Conservation (phyloP, 2,329 filamentous ascomycete genomes). For the Calonectria hongkongensis region DNA sequence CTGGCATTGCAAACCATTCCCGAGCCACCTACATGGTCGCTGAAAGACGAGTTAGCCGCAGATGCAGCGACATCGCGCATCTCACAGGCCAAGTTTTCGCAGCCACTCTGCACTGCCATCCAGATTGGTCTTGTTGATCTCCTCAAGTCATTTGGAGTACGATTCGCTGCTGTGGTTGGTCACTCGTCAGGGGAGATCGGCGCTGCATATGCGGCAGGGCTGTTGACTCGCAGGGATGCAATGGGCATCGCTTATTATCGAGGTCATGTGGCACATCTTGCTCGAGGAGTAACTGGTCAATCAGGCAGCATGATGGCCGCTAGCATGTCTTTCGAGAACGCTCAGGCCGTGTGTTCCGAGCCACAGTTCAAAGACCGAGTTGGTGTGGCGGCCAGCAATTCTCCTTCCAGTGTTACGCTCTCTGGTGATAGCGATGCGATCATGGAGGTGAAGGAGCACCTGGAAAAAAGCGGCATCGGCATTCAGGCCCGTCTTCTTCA, state of each 20-base stretch:
- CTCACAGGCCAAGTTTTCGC: background rate
- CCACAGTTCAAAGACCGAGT: background rate
- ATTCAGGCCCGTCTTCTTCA: background rate
- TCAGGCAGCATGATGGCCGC: background rate
- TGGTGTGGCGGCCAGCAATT: background rate
- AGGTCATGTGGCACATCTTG: slow-evolving; percentile 5
- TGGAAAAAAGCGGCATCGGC: background rate
- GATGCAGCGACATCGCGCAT: background rate
- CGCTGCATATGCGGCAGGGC: background rate
- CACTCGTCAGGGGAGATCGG: slow-evolving; percentile 7
- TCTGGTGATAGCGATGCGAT: background rate
- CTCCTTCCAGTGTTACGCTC: background rate
- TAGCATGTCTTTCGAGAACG: background rate
- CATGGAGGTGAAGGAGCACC: background rate
- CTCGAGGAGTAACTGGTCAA: background rate
- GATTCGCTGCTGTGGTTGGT: background rate
- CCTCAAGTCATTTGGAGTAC: background rate
- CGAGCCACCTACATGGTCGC: background rate
- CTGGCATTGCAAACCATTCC: background rate
- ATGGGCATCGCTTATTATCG: background rate
- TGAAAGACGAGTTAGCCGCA: background rate
- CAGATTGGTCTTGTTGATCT: background rate
- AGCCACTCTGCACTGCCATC: background rate
- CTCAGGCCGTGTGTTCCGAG: background rate
- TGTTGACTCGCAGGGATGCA: background rate